Percentiles rank a stretch among this genome's conserved stretches.
These are phyloP conservation scores for Endocalyx cinctus DNA, from an alignment of 2,329 filamentous ascomycete genomes.

Conservation along the genomic window DNA sequence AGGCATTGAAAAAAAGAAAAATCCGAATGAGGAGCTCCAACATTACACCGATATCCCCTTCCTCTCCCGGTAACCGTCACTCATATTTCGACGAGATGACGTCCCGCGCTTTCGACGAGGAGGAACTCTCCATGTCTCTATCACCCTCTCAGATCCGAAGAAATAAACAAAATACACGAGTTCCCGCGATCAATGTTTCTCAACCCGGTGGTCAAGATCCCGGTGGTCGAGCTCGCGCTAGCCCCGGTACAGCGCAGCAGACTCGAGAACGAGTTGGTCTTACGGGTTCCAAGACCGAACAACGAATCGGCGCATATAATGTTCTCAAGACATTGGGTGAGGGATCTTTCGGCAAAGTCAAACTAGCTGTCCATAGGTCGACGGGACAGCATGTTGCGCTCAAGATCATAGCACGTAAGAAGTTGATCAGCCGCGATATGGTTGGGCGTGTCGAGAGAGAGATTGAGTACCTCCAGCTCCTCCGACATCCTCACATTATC, in stretches of 20 bases:
- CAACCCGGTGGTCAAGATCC: conserved; percentile 22
- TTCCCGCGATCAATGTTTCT: conserved; percentile 33
- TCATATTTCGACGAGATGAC: conserved; percentile 35
- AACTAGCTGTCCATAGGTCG: conserved; percentile 86
- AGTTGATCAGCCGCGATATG: conserved; percentile 96
- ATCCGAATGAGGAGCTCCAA: too few species aligned
- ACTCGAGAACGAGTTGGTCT: conserved; percentile 41
- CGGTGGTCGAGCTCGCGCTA: conserved; percentile 22
- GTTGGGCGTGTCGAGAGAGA: conserved; percentile 94
- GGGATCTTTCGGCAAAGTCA: conserved; percentile 97
- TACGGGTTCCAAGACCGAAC: conserved; percentile 73
- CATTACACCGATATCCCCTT: too few species aligned
- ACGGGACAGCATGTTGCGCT: conserved; percentile 94
- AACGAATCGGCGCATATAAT: conserved; percentile 87
- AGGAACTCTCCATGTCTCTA: conserved; percentile 76
- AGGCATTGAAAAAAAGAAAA: too few species aligned
- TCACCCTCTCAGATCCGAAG: conserved; percentile 61
- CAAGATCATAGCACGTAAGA: conserved; percentile 96
- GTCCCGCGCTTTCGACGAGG: conserved; percentile 64
- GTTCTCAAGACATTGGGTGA: conserved; percentile 88
- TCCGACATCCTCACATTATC: conserved; percentile 97
- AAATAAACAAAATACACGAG: conserved; percentile 30
- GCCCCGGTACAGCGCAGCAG: conserved; percentile 15
- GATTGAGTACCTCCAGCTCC: conserved; percentile 93
- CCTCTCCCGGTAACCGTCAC: conserved; percentile 10